Evolutionary conservation across 2,329 filamentous ascomycete species (phyloP), one percentile per base, ranked within the genome.

Genomic region (Nemania diffusa): DNA sequence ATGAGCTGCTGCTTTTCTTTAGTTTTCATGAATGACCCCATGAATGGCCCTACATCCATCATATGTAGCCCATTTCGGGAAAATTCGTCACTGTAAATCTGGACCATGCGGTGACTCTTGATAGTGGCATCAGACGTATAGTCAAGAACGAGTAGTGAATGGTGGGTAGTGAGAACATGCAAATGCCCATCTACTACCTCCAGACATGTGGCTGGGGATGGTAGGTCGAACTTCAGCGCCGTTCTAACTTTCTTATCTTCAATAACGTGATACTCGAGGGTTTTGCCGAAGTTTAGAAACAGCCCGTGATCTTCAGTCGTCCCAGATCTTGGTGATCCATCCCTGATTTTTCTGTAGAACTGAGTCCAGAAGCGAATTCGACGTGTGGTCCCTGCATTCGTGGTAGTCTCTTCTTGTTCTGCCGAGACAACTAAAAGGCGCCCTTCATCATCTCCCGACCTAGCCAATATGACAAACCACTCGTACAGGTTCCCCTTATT

Each of bases 381-480:
- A 42, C 70, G 73, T 50, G 69, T 69, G 5, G 69, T 72, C 2
- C 71, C 73, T 4, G 77, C 75, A 60, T 76, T 70, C 15, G 44
- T 58, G 9, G 61, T 51, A 17, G 48, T 48, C 6, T 63, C 67
- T 22, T 75, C 75, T 6, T 69, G 37, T 57, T 83, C 81, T 6
- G 85, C 81, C 0, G 86, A 85, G 15, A 90, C 81, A 7, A 91
- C 82, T 22, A 89, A 73, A 13, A 92, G 78, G 5, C 83, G 81
- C 1, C 88, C 88, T 9, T 79, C 79, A 34, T 81, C 57, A 2
- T 73, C 59, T 32, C 53, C 61, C 22, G 46, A 67, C 13, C 65
- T 82, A 0, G 87, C 87, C 3, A 86, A 83, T 11, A 91, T 84
- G 15, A 92, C 82, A 34, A 93, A 81, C 73, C 89, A 91, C 1